Evolutionary conservation across 371 early-diverging fungal genomes (phyloP).

Genomic region (Actinomucor elegans): DNA sequence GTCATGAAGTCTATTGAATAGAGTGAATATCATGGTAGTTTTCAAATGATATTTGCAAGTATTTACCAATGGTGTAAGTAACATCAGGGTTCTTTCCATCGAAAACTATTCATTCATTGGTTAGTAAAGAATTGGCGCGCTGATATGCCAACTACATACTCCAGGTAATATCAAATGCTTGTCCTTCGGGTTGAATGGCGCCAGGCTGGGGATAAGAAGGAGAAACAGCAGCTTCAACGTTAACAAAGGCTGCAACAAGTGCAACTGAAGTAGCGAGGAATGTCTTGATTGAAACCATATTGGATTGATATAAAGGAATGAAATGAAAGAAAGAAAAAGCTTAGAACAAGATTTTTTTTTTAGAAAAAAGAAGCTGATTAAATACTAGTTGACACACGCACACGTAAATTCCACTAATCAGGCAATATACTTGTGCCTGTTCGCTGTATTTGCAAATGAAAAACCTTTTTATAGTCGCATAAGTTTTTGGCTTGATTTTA

Average conservation of each 20-base stretch:
- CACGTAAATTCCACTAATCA: constrained; percentile 2
- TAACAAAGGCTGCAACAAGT: constrained; percentile 3
- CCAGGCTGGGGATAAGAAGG: constrained; percentile 49
- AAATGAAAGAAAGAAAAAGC: neutral
- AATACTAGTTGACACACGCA: neutral
- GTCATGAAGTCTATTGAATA: constrained; percentile 39
- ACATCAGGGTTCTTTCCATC: constrained; percentile 20
- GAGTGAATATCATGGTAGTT: neutral
- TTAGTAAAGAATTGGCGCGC: neutral
- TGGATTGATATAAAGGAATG: neutral
- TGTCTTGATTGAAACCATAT: constrained; percentile 22
- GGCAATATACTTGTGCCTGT: constrained; percentile 14
- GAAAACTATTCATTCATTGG: constrained; percentile 4
- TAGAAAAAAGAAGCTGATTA: neutral
- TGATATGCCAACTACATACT: constrained; percentile 19
- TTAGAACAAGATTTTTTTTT: neutral
- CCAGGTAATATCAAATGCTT: constrained; percentile 42
- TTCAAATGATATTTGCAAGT: neutral
- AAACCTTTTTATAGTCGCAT: neutral
- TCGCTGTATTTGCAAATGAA: constrained; percentile 13
- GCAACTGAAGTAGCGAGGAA: constrained; percentile 15
- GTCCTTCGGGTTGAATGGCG: constrained; percentile 36
- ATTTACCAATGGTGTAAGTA: constrained; percentile 23
- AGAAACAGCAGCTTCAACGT: constrained; percentile 30
- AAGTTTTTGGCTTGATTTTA: neutral